phyloP scores from a whole-genome alignment of 331 rosid genomes.

The Erythrophleum ivorense region DNA sequence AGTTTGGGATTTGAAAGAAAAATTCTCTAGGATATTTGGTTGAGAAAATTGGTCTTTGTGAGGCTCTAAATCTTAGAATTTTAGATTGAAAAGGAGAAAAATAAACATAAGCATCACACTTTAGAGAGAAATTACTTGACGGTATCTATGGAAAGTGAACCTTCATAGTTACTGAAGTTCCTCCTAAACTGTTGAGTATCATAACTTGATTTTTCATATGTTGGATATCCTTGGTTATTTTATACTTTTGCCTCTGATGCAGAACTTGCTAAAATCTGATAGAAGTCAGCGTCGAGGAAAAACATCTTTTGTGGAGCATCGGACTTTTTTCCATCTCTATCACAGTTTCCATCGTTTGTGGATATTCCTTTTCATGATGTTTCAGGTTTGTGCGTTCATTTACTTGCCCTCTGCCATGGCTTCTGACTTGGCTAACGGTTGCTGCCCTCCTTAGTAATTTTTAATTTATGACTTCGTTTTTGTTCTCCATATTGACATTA shows the following conservation, averaged over 20 bases:
- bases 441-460: slow-evolving; percentile 6
- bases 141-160: not conserved
- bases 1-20: slow-evolving; percentile 4
- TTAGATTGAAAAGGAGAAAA: slow-evolving; percentile 1
- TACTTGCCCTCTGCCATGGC: not conserved
- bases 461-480: not conserved
- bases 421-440: slow-evolving; percentile 10
- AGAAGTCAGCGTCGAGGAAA: slow-evolving; percentile 74
- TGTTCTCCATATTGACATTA: not conserved
- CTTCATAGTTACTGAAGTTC: slow-evolving; percentile 1
- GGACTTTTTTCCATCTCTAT: slow-evolving; percentile 92
- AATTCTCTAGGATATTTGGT: slow-evolving; percentile 14
- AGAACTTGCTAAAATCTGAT: slow-evolving; percentile 62
- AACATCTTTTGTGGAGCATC: slow-evolving; percentile 97
- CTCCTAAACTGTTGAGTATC: slow-evolving; percentile 10
- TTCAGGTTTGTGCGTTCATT: slow-evolving; percentile 67
- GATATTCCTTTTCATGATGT: slow-evolving; percentile 98
- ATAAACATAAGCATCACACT: not conserved
- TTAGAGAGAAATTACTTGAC: not conserved
- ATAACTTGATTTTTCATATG: slow-evolving; percentile 28
- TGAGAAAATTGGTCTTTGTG: not conserved
- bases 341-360: slow-evolving; percentile 95
- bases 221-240: slow-evolving; percentile 20
- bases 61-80: not conserved
- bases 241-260: slow-evolving; percentile 34